Conservation (phyloP, 2,329 filamentous ascomycete species). For the Cercospora sp. region DNA sequence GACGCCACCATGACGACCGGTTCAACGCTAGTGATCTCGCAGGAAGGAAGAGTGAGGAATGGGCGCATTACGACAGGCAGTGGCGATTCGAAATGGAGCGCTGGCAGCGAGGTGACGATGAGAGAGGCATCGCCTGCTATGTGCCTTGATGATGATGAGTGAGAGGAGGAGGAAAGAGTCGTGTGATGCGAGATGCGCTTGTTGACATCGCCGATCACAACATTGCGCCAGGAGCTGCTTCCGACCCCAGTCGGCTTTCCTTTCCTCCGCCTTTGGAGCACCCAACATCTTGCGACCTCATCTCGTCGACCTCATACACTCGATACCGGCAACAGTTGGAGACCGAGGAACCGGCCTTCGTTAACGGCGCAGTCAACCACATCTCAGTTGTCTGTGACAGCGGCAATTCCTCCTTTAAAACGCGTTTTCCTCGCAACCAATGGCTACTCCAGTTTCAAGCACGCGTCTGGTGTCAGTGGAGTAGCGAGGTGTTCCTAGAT, state of each 20-base stretch:
- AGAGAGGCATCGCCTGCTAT: not conserved
- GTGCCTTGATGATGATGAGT: not conserved
- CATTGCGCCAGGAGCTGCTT: not conserved
- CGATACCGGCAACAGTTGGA: not conserved
- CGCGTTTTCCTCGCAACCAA: constrained; percentile 2
- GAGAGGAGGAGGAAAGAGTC: not conserved
- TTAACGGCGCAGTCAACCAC: not conserved
- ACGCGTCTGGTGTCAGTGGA: not conserved
- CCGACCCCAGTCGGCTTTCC: not conserved
- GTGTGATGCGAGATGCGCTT: not conserved
- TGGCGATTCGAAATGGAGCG: not conserved
- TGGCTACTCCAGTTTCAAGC: not conserved
- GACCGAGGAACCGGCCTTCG: not conserved
- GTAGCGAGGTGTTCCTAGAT: not conserved
- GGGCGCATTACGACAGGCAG: not conserved
- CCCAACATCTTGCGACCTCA: not conserved
- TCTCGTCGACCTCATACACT: not conserved
- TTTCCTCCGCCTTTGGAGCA: not conserved
- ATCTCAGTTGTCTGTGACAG: not conserved
- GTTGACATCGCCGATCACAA: constrained; percentile 3
- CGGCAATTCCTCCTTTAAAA: not conserved
- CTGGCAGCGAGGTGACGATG: not conserved
- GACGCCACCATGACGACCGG: constrained; percentile 13
- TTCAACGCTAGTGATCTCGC: constrained; percentile 2
- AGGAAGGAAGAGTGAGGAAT: not conserved